phyloP scores from a whole-genome alignment of 2,329 filamentous ascomycete species.

The Sporothrix inflata region DNA sequence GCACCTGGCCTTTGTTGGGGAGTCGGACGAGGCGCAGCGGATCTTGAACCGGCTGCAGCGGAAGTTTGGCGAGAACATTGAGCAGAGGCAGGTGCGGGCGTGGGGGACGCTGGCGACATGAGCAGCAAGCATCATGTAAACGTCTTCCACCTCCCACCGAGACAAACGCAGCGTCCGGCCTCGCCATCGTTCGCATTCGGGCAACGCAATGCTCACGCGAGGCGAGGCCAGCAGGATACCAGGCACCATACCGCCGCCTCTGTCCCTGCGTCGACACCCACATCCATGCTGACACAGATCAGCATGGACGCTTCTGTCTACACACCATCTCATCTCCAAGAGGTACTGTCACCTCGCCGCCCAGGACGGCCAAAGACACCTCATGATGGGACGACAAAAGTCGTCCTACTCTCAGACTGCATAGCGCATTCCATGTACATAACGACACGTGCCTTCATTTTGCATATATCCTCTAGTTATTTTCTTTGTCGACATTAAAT shows the following conservation, averaged over 20 bases:
- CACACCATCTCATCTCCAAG: neutral
- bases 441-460: neutral
- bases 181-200: neutral
- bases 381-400: neutral
- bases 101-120: slow-evolving; percentile 2
- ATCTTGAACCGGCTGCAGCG: slow-evolving; percentile 39
- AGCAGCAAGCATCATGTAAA: neutral
- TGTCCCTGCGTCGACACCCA: neutral
- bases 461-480: slow-evolving; percentile 2
- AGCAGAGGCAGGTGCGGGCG: neutral
- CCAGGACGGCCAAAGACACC: neutral
- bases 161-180: neutral
- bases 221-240: neutral
- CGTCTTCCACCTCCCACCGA: too few relatives aligned
- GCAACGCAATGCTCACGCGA: neutral
- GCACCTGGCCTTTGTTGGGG: slow-evolving; percentile 48
- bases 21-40: slow-evolving; percentile 47
- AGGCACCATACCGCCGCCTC: neutral
- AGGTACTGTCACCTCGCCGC: neutral
- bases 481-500: neutral
- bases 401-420: neutral
- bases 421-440: neutral
- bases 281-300: neutral
- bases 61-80: slow-evolving; percentile 31
- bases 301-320: neutral